These are phyloP conservation scores for Colletotrichum sp. DNA, from an alignment of 2,329 filamentous ascomycete species.

Conservation along the genomic window DNA sequence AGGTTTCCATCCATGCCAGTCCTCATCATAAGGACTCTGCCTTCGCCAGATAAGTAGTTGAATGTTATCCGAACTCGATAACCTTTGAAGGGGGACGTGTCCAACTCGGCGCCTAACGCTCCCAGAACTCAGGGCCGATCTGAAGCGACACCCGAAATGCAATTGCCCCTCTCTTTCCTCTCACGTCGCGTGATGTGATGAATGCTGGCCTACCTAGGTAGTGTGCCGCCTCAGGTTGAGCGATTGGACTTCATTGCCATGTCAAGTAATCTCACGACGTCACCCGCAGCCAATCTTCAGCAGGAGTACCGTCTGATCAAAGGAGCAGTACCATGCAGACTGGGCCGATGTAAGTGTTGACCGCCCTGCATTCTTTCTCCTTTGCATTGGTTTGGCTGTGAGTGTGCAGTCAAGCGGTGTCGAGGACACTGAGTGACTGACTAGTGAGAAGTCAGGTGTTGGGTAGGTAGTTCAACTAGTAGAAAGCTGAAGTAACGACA, in stretches of 20 bases:
- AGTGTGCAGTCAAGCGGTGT: background rate
- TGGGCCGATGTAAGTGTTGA: background rate
- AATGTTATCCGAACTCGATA: background rate
- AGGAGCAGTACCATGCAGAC: background rate
- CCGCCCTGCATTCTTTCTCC: background rate
- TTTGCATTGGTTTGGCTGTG: background rate
- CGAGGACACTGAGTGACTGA: background rate
- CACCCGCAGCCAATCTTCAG: background rate
- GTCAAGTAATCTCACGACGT: background rate
- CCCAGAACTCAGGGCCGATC: background rate
- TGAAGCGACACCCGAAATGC: background rate
- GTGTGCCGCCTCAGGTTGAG: background rate
- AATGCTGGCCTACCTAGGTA: background rate
- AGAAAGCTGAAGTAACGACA: background rate
- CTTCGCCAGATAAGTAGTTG: background rate
- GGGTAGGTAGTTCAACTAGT: background rate
- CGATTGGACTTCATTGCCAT: background rate
- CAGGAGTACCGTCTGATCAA: background rate
- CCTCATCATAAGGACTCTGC: background rate
- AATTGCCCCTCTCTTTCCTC: background rate
- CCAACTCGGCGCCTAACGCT: background rate
- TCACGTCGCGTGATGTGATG: background rate
- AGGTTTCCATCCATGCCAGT: background rate
- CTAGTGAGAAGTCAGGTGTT: background rate
- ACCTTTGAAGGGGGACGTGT: background rate